Base-by-base conservation (phyloP, 2,329 filamentous ascomycete genomes). In the Venturia asperata region DNA sequence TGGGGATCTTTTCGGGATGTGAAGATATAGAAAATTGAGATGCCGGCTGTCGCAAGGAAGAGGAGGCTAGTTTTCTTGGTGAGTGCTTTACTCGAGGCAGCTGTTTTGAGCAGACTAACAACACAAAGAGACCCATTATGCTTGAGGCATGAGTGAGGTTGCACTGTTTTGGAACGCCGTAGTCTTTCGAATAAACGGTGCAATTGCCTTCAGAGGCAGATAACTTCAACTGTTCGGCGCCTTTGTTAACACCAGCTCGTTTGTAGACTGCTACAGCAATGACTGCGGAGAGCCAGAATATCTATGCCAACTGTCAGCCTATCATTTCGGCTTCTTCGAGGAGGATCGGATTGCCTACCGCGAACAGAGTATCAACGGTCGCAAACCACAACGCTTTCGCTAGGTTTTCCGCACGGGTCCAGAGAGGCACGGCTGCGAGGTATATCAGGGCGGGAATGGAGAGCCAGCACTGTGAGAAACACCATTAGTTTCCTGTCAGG, bases 211-310 rank as follows among this genome's bases (percentile, higher is more conserved):
- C 19, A 13, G 47, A 66, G 41, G 78, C 76, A 27, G 74, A 70
- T n/a, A 75, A 74, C 11, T 80, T 77, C 56, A 68, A 69, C 37
- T 76, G 73, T 37, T 77, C 74, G 45, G 77, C 77, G 49, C 82
- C 83, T 69, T 81, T 75, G 7, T 74, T 76, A 68, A 84, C 82
- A 9, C 83, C 83, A n/a, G 78, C 69, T 5, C 78, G 75, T 37
- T 85, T 83, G 74, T 84, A 87, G 17, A 79, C 77, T 17, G 82
- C 82, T 5, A 86, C 77, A 47, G 80, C 77, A 17, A 83, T 77
- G 77, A 84, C 84, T 5, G 84, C 84, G 5, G 79, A 78, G 70
- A 86, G 83, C 84, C 84, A 87, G 47, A 87, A 72, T 11, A 86
- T 71, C 69, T 72, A 70, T 64, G 27, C 60, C 30, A 7, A 19